Conservation (phyloP, 768 basidiomycete species). For the Mycena alexandri region DNA sequence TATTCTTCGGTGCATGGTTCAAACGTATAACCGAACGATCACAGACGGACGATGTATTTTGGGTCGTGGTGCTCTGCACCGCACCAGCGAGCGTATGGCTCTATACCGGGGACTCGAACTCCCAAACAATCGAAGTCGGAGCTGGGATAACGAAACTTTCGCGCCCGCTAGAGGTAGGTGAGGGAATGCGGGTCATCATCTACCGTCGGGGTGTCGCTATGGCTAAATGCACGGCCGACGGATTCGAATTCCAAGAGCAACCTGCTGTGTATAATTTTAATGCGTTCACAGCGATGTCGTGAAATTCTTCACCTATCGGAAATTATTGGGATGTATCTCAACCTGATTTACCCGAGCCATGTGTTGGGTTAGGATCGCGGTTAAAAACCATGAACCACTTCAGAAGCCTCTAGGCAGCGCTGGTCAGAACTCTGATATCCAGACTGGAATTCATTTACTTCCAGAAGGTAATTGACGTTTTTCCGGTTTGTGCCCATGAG, state of each 20-base stretch:
- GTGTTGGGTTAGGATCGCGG: too few relatives aligned
- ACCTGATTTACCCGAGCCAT: too few relatives aligned
- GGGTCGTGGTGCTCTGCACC: slow-evolving; percentile 60
- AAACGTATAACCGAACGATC: not conserved
- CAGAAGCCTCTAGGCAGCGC: too few relatives aligned
- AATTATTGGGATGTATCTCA: too few relatives aligned
- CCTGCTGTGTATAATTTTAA: slow-evolving; percentile 68
- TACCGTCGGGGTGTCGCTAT: slow-evolving; percentile 49
- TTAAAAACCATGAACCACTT: too few relatives aligned
- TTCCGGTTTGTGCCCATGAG: too few relatives aligned
- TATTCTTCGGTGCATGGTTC: too few relatives aligned
- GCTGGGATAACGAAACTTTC: slow-evolving; percentile 61
- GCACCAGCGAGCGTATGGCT: slow-evolving; percentile 56
- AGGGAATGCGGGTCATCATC: slow-evolving; percentile 22
- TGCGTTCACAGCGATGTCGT: slow-evolving; percentile 50
- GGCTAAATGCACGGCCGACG: slow-evolving; percentile 50
- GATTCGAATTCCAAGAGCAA: slow-evolving; percentile 52
- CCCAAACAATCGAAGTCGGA: slow-evolving; percentile 47
- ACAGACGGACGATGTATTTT: slow-evolving; percentile 62
- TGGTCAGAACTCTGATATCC: too few relatives aligned
- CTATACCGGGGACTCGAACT: slow-evolving; percentile 47
- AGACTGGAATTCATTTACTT: too few relatives aligned
- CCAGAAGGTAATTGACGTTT: too few relatives aligned
- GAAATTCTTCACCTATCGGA: too few relatives aligned
- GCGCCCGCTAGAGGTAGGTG: slow-evolving; percentile 45